phyloP scores from a whole-genome alignment of 2,329 filamentous ascomycete species.

The Diaporthe sp. region DNA sequence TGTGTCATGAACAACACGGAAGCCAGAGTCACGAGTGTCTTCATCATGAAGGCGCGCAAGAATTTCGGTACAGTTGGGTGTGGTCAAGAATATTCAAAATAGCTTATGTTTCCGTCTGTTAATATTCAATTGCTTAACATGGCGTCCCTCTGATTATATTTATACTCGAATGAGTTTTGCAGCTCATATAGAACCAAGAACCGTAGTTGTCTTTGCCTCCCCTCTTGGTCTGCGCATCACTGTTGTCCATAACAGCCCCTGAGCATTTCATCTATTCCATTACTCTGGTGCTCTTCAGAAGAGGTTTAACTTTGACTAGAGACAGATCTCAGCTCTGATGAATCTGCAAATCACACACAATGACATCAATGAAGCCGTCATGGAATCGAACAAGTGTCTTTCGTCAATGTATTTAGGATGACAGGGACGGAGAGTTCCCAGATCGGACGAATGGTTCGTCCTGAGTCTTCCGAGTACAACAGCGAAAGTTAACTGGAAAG shows the following conservation, averaged over 20 bases:
- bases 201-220: not conserved
- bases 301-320: not conserved
- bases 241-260: not conserved
- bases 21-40: not conserved
- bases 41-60: not conserved
- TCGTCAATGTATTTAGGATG: not conserved
- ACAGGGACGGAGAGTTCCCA: not conserved
- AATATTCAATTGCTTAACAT: not conserved
- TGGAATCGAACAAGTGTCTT: not conserved
- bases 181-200: not conserved
- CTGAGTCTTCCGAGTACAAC: not conserved
- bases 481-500: not conserved
- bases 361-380: constrained; percentile 4
- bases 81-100: not conserved
- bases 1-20: not conserved
- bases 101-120: not conserved
- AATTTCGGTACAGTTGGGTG: not conserved
- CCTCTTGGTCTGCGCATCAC: not conserved
- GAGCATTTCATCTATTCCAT: not conserved
- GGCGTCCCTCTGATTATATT: not conserved
- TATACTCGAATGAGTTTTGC: not conserved
- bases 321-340: not conserved
- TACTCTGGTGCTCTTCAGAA: not conserved
- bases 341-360: not conserved
- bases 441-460: not conserved